A percentile compares a stretch with the other conserved stretches of the same genome.
Conservation (phyloP, 2,329 filamentous ascomycete genomes). For the Colletotrichum endophyticum region DNA sequence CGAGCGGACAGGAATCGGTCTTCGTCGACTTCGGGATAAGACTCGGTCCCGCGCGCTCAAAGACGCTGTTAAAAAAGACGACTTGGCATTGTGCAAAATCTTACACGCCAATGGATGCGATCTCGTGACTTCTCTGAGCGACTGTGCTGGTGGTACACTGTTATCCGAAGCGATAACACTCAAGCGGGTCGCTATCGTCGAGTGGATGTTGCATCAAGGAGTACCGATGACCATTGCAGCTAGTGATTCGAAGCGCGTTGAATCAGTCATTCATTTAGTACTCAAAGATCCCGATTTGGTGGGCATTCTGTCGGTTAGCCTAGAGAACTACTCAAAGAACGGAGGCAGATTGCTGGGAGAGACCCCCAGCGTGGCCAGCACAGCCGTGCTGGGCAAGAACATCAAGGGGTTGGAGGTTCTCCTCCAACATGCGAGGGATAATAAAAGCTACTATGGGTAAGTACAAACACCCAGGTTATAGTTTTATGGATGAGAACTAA, state of each 20-base stretch:
- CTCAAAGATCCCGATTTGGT: neutral
- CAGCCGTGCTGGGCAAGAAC: accelerated
- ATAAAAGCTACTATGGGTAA: too few relatives aligned
- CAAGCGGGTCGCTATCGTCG: neutral
- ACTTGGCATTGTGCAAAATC: neutral
- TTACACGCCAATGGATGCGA: neutral
- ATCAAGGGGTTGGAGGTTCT: neutral
- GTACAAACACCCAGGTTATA: too few relatives aligned
- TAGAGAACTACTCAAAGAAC: neutral
- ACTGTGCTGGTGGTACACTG: too few relatives aligned
- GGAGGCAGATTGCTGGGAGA: neutral
- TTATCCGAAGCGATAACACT: neutral
- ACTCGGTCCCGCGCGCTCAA: neutral
- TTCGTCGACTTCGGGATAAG: neutral
- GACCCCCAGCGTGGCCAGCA: accelerated
- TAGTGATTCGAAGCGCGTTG: accelerated
- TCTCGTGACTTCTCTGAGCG: neutral
- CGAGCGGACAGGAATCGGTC: too few relatives aligned
- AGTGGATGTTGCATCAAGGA: neutral
- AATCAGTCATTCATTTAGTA: neutral
- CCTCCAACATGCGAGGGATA: neutral
- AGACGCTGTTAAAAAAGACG: neutral
- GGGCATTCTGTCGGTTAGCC: neutral
- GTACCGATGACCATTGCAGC: neutral
- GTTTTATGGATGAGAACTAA: too few relatives aligned